phyloP scores from a whole-genome alignment of 2,329 filamentous ascomycete species.

The Colletotrichum sublineola region DNA sequence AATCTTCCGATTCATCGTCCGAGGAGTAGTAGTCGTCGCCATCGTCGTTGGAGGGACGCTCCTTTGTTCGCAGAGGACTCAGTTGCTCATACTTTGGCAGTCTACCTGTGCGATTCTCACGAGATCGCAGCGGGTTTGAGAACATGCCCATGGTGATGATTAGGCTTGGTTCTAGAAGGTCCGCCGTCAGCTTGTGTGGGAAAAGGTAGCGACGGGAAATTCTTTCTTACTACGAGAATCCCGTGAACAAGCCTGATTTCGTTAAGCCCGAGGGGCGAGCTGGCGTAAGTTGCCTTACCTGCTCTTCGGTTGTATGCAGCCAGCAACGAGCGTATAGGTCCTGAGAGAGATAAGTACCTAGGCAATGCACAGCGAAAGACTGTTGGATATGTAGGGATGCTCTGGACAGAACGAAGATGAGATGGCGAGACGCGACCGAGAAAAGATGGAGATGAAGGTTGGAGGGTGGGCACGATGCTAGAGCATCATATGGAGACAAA shows the following conservation, averaged over 20 bases:
- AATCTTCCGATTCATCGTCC: slow-evolving; percentile 59
- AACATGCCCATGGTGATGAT: slow-evolving; percentile 61
- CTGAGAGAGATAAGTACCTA: slow-evolving; percentile 8
- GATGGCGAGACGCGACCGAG: slow-evolving; percentile 9
- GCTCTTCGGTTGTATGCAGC: background rate
- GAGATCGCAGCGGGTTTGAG: slow-evolving; percentile 62
- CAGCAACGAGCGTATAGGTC: slow-evolving; percentile 7
- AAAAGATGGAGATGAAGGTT: slow-evolving; percentile 35
- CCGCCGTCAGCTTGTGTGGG: slow-evolving; percentile 5
- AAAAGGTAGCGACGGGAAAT: background rate
- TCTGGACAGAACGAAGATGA: slow-evolving; percentile 27
- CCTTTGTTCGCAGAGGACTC: slow-evolving; percentile 54
- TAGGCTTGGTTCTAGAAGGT: slow-evolving; percentile 32
- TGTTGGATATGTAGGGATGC: slow-evolving; percentile 17
- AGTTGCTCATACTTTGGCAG: slow-evolving; percentile 67
- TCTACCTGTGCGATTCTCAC: slow-evolving; percentile 56
- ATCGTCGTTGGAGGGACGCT: slow-evolving; percentile 66
- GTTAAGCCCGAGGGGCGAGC: slow-evolving; percentile 16
- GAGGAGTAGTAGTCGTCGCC: slow-evolving; percentile 62
- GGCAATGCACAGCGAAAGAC: slow-evolving; percentile 13
- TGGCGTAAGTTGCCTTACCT: slow-evolving; percentile 7
- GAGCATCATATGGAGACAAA: slow-evolving; percentile 41
- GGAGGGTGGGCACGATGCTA: slow-evolving; percentile 33
- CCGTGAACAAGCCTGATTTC: slow-evolving; percentile 8
- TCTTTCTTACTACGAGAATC: slow-evolving; percentile 26